Evolutionary conservation across 768 basidiomycete species (phyloP), one percentile per base, ranked within the genome.

Genomic region (Cyclocybe cylindracea): DNA sequence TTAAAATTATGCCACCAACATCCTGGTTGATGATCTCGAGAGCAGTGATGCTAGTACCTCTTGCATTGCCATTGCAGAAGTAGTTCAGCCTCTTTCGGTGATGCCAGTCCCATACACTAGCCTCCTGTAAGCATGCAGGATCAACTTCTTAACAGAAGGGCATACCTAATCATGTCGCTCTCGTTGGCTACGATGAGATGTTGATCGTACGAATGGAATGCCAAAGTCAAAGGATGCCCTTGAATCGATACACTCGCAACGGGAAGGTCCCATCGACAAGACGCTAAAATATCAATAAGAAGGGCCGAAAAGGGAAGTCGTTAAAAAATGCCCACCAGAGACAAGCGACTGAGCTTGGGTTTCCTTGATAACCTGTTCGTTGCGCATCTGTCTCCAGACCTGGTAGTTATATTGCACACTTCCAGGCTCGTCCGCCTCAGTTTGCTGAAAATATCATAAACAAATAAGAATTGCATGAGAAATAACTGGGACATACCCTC

Each of bases 21-120:
- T 97, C 94, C 70, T 99, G 92, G 66, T 99, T 98, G 67, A 98
- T 92, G 64, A 98, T 86, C 48, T 93, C 85, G 16, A 98, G 71
- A 2, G 90, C 86, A 0, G 97, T 95, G 51, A 98, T 90, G 48
- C 82, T 87, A 4, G 88, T 89, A 34, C 89, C 89, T 49, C 73
- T 76, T 1, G 87, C 82, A 64, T 95, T 94, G 42, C 91, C 93
- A 60, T 98, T 98, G 62, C 83, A 87, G 73, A 98, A 98, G 50
- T 84, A 79, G 54, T 85, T 87, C 49, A 98, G 64, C 24, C 86
- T 83, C 59, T 83, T 86, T 46, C 86, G 83, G 45, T 82, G 81
- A 44, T 89, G 84, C 96, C 96, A 98, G 61, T 99, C 94, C 86
- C 91, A 98, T 10, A 98, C 87, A 56, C 95, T 98, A 53, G 24